These are phyloP conservation scores for Beta corolliflora DNA, from an alignment of 179 eudicot species.

Conservation along the genomic window DNA sequence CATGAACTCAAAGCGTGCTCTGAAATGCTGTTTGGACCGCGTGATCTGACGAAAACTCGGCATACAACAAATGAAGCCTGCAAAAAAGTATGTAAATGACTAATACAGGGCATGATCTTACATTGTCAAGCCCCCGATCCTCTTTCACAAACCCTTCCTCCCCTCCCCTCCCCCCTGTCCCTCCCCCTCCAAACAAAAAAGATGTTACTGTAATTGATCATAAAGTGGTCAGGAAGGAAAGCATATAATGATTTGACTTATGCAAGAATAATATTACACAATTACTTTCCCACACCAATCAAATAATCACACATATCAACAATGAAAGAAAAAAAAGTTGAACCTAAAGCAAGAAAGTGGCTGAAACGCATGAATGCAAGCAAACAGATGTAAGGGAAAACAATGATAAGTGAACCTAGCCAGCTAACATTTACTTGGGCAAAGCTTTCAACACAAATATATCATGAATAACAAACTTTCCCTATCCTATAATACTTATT, in stretches of 20 bases:
- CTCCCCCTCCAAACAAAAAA: no score
- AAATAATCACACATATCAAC: no score
- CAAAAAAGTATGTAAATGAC: slow-evolving; percentile 3
- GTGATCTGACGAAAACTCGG: slow-evolving; percentile 46
- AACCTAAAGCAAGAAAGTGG: no score
- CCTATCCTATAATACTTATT: background rate
- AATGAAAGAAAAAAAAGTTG: no score
- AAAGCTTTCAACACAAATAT: background rate
- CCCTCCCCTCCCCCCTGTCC: no score
- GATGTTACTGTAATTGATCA: background rate
- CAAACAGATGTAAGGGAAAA: background rate
- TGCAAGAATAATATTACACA: no score
- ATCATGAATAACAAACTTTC: background rate
- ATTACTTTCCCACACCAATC: no score
- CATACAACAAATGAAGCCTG: slow-evolving; percentile 59
- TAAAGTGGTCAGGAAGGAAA: background rate
- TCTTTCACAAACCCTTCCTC: background rate
- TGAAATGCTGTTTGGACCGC: slow-evolving; percentile 28
- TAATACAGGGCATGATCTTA: background rate
- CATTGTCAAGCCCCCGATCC: background rate
- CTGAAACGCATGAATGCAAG: background rate
- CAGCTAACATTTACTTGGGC: background rate
- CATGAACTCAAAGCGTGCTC: slow-evolving; percentile 48
- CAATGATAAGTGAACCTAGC: background rate
- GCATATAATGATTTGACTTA: no score